phyloP scores from a whole-genome alignment of 1,139 yeast genomes.

The Protomyces lactucae-debilis region DNA sequence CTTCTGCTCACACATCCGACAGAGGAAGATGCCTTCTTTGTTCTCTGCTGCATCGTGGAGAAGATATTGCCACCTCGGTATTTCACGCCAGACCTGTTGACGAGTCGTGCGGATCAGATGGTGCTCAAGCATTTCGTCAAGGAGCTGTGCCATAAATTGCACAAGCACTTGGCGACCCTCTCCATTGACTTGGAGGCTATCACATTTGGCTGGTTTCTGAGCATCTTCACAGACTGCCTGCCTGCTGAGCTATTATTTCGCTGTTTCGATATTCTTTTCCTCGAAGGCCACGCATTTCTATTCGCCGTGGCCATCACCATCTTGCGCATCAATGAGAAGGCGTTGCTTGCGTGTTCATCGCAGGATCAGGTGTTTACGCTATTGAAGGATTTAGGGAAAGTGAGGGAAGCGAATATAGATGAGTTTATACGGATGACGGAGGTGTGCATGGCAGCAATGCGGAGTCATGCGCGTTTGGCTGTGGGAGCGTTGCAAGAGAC shows the following conservation, averaged over 20 bases:
- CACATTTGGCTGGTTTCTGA: slow-evolving; percentile 57
- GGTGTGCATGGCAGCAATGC: slow-evolving; percentile 1
- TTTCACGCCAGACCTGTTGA: slow-evolving; percentile 44
- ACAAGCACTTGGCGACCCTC: slow-evolving; percentile 41
- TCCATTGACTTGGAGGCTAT: slow-evolving; percentile 51
- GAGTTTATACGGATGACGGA: slow-evolving; percentile 16
- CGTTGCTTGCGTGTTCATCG: slow-evolving; percentile 38
- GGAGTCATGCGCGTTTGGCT: neutral
- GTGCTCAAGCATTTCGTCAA: slow-evolving; percentile 38
- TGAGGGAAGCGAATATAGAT: slow-evolving; percentile 22
- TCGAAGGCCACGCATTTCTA: slow-evolving; percentile 35
- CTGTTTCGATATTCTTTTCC: slow-evolving; percentile 24
- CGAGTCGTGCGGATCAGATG: slow-evolving; percentile 46
- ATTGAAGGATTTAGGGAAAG: slow-evolving; percentile 44
- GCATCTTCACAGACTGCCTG: slow-evolving; percentile 53
- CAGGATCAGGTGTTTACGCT: slow-evolving; percentile 46
- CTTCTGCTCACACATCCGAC: slow-evolving; percentile 47
- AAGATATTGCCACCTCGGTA: slow-evolving; percentile 51
- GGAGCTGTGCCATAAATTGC: slow-evolving; percentile 43
- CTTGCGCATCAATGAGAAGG: slow-evolving; percentile 44
- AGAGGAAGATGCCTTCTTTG: slow-evolving; percentile 59
- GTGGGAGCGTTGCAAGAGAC: neutral
- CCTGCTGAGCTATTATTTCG: slow-evolving; percentile 43
- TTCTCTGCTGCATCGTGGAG: slow-evolving; percentile 50
- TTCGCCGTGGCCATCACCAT: slow-evolving; percentile 45